A percentile compares a stretch with the other conserved stretches of the same genome.
Conservation (phyloP, 2,329 filamentous ascomycete genomes). For the Beauveria medogensis region DNA sequence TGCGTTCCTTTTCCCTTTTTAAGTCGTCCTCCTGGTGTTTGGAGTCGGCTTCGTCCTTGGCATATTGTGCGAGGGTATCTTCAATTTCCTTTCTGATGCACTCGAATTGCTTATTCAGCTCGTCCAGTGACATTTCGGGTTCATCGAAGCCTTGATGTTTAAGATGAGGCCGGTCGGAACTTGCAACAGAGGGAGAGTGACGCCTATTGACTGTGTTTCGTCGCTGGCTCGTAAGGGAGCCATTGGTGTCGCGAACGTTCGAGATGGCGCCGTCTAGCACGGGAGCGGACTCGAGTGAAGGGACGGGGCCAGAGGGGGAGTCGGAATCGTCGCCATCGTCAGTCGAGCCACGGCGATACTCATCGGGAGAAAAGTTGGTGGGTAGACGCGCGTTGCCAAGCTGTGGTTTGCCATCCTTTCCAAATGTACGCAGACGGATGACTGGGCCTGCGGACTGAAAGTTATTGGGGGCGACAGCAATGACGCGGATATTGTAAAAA, state of each 20-base stretch:
- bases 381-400: slow-evolving; percentile 49
- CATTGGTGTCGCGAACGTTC: slow-evolving; percentile 54
- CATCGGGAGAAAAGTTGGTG: slow-evolving; percentile 46
- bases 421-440: slow-evolving; percentile 73
- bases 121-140: slow-evolving; percentile 60
- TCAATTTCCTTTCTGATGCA: slow-evolving; percentile 75
- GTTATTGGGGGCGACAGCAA: slow-evolving; percentile 83
- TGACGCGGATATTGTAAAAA: slow-evolving; percentile 89
- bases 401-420: slow-evolving; percentile 54
- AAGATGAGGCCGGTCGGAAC: slow-evolving; percentile 40
- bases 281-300: slow-evolving; percentile 52
- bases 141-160: slow-evolving; percentile 41
- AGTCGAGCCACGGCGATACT: slow-evolving; percentile 31
- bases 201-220: slow-evolving; percentile 60
- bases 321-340: slow-evolving; percentile 40
- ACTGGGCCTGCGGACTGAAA: slow-evolving; percentile 85
- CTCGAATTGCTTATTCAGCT: slow-evolving; percentile 76
- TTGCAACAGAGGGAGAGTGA: slow-evolving; percentile 62
- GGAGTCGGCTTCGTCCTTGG: slow-evolving; percentile 64
- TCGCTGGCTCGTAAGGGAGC: slow-evolving; percentile 34
- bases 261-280: slow-evolving; percentile 52
- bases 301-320: slow-evolving; percentile 40
- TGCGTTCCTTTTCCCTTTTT: slow-evolving; percentile 68
- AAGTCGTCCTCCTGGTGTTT: slow-evolving; percentile 58
- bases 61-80: slow-evolving; percentile 61